Evolutionary conservation across 2,329 filamentous ascomycete species (phyloP).

Genomic region (Fusarium denticulatum): DNA sequence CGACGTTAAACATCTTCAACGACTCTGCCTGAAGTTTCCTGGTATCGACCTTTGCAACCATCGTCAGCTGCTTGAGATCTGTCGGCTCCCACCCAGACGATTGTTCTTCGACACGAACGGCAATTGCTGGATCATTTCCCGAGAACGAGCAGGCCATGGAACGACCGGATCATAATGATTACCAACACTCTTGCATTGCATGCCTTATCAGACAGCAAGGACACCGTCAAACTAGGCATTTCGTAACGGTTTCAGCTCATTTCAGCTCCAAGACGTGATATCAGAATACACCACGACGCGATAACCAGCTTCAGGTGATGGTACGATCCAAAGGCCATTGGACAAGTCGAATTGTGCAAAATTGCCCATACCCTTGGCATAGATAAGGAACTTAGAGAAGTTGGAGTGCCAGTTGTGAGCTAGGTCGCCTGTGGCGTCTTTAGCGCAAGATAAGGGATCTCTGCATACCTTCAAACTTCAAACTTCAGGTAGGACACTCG

Average conservation of each 20-base stretch:
- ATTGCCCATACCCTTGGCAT: constrained; percentile 4
- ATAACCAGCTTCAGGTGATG: constrained; percentile 2
- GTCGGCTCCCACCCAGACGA: neutral
- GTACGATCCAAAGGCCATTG: neutral
- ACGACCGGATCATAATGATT: neutral
- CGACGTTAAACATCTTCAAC: neutral
- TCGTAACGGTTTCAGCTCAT: constrained; percentile 6
- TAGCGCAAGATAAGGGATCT: constrained; percentile 40
- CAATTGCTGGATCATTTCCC: neutral
- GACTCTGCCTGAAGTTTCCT: neutral
- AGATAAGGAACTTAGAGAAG: constrained; percentile 20
- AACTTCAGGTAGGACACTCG: constrained; percentile 4
- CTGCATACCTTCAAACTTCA: neutral
- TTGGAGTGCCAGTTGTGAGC: neutral
- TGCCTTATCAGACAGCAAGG: constrained; percentile 12
- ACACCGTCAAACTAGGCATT: neutral
- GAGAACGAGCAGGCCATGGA: neutral
- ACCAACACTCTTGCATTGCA: neutral
- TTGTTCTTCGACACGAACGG: neutral
- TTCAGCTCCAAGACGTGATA: constrained; percentile 1
- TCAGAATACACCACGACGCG: constrained; percentile 2
- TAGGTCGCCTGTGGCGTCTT: constrained; percentile 24
- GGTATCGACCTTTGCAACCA: neutral
- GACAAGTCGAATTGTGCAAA: neutral
- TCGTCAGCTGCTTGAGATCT: neutral